Base-by-base conservation (phyloP, 139 green algal species). In the Micractinium sp. region DNA sequence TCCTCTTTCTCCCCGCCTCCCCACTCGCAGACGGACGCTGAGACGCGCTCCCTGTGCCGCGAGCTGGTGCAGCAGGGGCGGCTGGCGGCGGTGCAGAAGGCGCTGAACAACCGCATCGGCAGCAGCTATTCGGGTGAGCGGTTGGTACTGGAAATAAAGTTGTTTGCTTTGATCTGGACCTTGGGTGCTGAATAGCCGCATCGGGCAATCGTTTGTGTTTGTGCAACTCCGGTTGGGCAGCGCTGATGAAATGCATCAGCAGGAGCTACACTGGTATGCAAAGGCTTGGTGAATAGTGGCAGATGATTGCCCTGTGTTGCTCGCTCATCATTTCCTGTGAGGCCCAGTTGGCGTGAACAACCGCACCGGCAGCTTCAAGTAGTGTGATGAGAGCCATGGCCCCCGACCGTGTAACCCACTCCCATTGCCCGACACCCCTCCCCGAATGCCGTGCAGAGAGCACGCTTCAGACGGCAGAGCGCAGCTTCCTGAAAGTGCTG, bases 91-190 rank as follows among this genome's bases (percentile, higher is more conserved):
- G 67, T 88, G 67, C 83, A 88, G 25, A 81, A 88, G 83, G 83
- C 83, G 83, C 39, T 88, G 39, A 81, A 81, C 83, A 88, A 88
- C 67, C 83, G 83, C 83, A 88, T 88, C 39, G 83, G 83, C 66
- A 71, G 38, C 67, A 71, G 39, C 67, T 88, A 88, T 38, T 88
- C 83, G 31, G 67, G 83, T 88, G 39, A 23, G 83, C n/a, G n/a
- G n/a, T n/a, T n/a, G n/a, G n/a, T n/a, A n/a, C n/a, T n/a, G n/a
- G n/a, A n/a, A n/a, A n/a, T n/a, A n/a, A n/a, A n/a, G n/a, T n/a
- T n/a, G n/a, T n/a, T n/a, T n/a, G n/a, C n/a, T n/a, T n/a, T n/a
- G n/a, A n/a, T n/a, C n/a, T n/a, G n/a, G n/a, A n/a, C n/a, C n/a
- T n/a, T n/a, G n/a, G n/a, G n/a, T n/a, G n/a, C n/a, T n/a, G n/a